Percentiles rank a stretch among this genome's conserved stretches.
Conservation (phyloP, 176 grass and related monocot genomes). For the Eremochloa ophiuroides region DNA sequence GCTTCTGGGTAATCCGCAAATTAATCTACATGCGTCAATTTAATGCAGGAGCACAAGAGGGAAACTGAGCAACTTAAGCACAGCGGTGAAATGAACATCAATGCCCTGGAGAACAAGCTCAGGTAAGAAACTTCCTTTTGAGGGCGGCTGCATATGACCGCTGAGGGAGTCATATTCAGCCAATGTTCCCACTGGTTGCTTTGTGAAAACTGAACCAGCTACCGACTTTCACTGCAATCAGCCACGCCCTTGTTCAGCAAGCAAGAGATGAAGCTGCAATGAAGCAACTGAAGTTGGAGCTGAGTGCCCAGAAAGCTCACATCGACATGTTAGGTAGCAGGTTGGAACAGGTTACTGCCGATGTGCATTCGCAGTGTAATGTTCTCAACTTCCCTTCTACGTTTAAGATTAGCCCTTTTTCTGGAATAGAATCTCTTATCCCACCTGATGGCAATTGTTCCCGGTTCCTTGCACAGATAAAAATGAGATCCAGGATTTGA, state of each 20-base stretch:
- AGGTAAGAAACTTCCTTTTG: constrained; percentile 35
- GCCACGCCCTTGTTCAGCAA: constrained; percentile 55
- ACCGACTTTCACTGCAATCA: constrained; percentile 44
- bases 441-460: neutral
- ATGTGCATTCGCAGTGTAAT: constrained; percentile 66
- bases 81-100: constrained; percentile 42
- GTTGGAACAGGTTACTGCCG: constrained; percentile 51
- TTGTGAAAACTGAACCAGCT: constrained; percentile 10
- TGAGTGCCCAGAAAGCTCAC: constrained; percentile 57
- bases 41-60: constrained; percentile 56
- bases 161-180: neutral
- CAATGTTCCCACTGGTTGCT: neutral
- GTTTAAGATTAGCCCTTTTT: neutral
- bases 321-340: constrained; percentile 51
- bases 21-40: constrained; percentile 21
- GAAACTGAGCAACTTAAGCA: constrained; percentile 56
- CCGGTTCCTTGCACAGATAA: constrained; percentile 44
- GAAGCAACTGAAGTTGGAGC: constrained; percentile 56
- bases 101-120: constrained; percentile 62
- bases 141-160: neutral
- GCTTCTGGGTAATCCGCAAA: neutral
- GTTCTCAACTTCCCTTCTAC: neutral
- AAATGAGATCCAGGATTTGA: constrained; percentile 66
- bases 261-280: constrained; percentile 50
- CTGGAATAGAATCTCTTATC: neutral